Base-by-base conservation (phyloP, 1,139 yeast species). In the Nadsonia commutata region DNA sequence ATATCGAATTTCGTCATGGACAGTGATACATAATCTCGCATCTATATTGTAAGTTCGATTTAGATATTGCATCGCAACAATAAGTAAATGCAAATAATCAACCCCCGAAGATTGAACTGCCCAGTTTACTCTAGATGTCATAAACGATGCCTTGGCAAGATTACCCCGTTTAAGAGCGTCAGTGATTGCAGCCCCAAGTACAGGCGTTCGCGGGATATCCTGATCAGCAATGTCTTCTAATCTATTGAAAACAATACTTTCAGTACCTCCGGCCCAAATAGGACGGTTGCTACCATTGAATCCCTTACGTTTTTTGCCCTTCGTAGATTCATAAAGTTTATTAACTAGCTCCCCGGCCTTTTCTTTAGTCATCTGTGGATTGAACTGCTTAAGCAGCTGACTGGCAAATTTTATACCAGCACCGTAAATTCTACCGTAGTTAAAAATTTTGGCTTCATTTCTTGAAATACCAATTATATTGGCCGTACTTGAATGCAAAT, bases 21-120 rank as follows among this genome's bases (percentile, higher is more conserved):
- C 96, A 0, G 98, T 86, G 18, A 93, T 70, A 48, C 80, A 68
- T 46, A 93, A 66, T 43, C 99, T 66, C 1, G 95, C 95, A 38
- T 80, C 73, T n/a, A 93, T 66, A 3, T 67, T 59, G 59, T 77
- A 90, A 48, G 69, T 71, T 36, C 74, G 70, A 41, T 74, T 69
- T 51, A 93, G 67, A 56, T 85, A 84, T 48, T 85, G 84, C 97
- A 93, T 90, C 0, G 95, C 78, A 3, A 86, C 74, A 45, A 90
- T 72, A 45, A 93, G 62, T 38, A 93, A 61, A 59, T 93, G 98
- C 43, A 93, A 67, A 57, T 93, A 93, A 59, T 93, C 98, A 17
- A 93, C 99, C 37, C 98, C 99, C 1, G 96, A 85, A 37, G 96
- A 85, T 59, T 93, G 99, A 56, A 93, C 93, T 0, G 95, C 84